Percentiles rank a stretch among this genome's conserved stretches.
These are phyloP conservation scores for Agrocybe chaxingu DNA, from an alignment of 768 basidiomycete species.

Conservation along the genomic window DNA sequence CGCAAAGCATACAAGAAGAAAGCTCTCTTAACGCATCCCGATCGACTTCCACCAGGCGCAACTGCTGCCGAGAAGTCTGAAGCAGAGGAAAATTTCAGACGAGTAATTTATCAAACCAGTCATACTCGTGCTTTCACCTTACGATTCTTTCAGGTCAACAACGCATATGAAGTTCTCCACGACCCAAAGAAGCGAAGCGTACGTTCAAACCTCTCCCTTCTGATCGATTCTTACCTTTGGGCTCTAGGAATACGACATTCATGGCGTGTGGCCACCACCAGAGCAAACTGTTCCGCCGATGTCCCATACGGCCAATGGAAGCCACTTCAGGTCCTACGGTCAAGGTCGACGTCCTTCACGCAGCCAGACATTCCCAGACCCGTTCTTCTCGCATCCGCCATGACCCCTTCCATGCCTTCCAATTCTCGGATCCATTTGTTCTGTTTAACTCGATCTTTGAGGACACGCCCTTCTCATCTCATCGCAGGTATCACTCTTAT, in stretches of 20 bases:
- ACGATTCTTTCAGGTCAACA: conserved; percentile 50
- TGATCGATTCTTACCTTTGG: conserved; percentile 3
- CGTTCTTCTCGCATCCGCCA: conserved; percentile 35
- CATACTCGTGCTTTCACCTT: conserved; percentile 2
- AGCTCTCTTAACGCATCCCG: conserved; percentile 75
- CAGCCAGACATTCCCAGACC: conserved; percentile 34
- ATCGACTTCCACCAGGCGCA: conserved; percentile 57
- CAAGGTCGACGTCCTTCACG: conserved; percentile 21
- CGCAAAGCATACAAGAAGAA: conserved; percentile 75
- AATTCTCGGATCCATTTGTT: conserved; percentile 72
- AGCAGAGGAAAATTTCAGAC: conserved; percentile 56
- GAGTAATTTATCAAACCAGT: conserved; percentile 20
- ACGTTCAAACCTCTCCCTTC: conserved; percentile 12
- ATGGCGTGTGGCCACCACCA: conserved; percentile 76
- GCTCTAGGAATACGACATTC: conserved; percentile 60
- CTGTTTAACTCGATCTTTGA: conserved; percentile 74
- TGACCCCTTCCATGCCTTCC: conserved; percentile 32
- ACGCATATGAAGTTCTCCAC: conserved; percentile 74
- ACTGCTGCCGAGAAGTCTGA: conserved; percentile 53
- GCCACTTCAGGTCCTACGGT: conserved; percentile 19
- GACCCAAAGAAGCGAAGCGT: conserved; percentile 59
- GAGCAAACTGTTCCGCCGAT: conserved; percentile 21
- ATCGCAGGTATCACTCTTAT: conserved; percentile 26
- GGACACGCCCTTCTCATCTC: conserved; percentile 26
- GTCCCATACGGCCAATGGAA: conserved; percentile 17